Base-by-base conservation (phyloP, 1,139 yeast species). In the Yamadazyma jaroonii region DNA sequence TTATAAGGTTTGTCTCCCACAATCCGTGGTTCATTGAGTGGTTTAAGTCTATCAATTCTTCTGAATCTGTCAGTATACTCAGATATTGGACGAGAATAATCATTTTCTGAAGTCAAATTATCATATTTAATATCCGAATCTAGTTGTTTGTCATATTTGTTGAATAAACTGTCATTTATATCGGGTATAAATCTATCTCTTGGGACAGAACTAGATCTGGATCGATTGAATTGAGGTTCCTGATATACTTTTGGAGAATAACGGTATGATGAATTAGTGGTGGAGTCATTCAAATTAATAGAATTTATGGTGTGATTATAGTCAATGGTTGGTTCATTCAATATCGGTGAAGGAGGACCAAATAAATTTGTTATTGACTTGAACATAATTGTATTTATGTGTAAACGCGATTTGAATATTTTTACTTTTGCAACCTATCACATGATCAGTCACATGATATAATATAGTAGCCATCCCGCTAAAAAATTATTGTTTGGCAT, bases 271-370 rank as follows among this genome's bases (percentile, higher is more conserved):
- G 11, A 12, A n/a, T n/a, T n/a, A 12, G 13, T n/a, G 32, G 22
- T 13, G 22, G 7, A 9, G 13, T 38, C 27, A 20, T 25, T 12
- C 6, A 35, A 13, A 3, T 22, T 25, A 36, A 32, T 39, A n/a
- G 54, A 39, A 27, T 49, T 46, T 26, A 58, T 47, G 8, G 69
- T 62, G 30, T 55, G 42, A 40, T 64, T 57, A 45, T 65, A 66
- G 44, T 65, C 70, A 10, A 66, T 59, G 4, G 72, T 66, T 1
- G 70, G 69, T 35, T 66, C 71, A 41, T 66, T 64, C 12, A 52
- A 44, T 13, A 64, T 43, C 7, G 61, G 57, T 8, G 60, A 49
- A 9, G 44, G 38, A 2, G 52, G 50, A 9, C 51, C 52, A 42
- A 48, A 48, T 14, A 48, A 31, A 6, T 43, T 45, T 25, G 29